Evolutionary conservation across 306 rosid genomes (phyloP), one percentile per base, ranked within the genome.

Genomic region (Macrotyloma uniflorum): DNA sequence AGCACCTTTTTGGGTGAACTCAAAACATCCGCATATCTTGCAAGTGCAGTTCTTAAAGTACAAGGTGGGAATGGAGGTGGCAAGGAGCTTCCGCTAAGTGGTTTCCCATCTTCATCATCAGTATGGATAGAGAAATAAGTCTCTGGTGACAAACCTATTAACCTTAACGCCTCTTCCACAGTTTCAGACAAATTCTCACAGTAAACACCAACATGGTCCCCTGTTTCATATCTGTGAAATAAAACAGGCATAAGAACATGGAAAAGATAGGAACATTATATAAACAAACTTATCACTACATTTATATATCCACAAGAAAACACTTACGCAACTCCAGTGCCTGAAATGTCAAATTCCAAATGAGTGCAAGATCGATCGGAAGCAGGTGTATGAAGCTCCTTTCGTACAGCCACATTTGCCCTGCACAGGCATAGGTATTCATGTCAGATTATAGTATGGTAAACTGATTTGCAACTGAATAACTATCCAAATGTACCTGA

Each of bases 321-420:
- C 70, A 80, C 97, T 90, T 88, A 93, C 99, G 24, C 65, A 79
- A 91, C 86, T 67, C 92, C 96, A 76, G 93, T 81, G 77, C 91
- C 89, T 68, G 96, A 75, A 87, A 90, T 89, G 70, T 96, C 98
- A 67, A 96, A 96, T 79, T 96, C 99, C 62, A 96, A 86, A 86
- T 96, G 99, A 59, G 91, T 93, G 79, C 99, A 96, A 83, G 97
- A 91, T 10, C 99, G 99, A 82, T 96, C 97, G 0, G 99, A 96
- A 66, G 86, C 87, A 20, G 92, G 78, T 43, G 86, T 82, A 76
- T 96, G 99, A 83, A 96, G 98, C 85, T 96, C 99, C 86, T 70
- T 96, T 71, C 86, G 91, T 67, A 91, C 94, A 84, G 93, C 99
- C 82, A 96, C 99, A 74, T 91, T 89, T 68, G 97, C 86, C 85